Conservation (phyloP, 2,329 filamentous ascomycete species). For the Aspergillus neoniger region DNA sequence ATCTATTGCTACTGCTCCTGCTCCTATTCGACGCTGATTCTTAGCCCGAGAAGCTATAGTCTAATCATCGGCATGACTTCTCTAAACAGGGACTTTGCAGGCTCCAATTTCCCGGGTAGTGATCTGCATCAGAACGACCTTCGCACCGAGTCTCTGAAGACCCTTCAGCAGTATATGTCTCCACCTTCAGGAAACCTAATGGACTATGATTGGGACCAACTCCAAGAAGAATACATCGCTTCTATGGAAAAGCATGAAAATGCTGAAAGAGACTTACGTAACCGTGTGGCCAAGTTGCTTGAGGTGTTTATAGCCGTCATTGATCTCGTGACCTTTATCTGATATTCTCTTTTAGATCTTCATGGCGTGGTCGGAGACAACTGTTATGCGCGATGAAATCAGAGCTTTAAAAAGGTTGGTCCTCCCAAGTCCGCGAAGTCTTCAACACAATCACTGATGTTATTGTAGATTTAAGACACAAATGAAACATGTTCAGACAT, state of each 20-base stretch:
- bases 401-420: conserved; percentile 73
- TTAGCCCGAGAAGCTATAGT: background rate
- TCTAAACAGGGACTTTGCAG: background rate
- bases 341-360: conserved; percentile 64
- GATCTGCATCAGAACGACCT: background rate
- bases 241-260: conserved; percentile 64
- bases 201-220: conserved; percentile 74
- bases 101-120: background rate
- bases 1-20: background rate
- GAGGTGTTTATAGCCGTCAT: conserved; percentile 49
- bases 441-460: conserved; percentile 6
- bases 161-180: conserved; percentile 20
- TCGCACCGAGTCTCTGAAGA: background rate
- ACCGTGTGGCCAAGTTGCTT: conserved; percentile 68
- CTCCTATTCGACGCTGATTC: background rate
- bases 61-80: background rate
- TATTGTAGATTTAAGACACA: conserved; percentile 71
- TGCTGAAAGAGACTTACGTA: conserved; percentile 65
- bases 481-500: conserved; percentile 71
- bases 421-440: background rate
- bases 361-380: conserved; percentile 73
- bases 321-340: background rate
- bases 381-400: conserved; percentile 71
- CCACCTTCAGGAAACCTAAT: conserved; percentile 54
- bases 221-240: conserved; percentile 68